Base-by-base conservation (phyloP, 805 yeast species). In the Cephaloascus albidus region DNA sequence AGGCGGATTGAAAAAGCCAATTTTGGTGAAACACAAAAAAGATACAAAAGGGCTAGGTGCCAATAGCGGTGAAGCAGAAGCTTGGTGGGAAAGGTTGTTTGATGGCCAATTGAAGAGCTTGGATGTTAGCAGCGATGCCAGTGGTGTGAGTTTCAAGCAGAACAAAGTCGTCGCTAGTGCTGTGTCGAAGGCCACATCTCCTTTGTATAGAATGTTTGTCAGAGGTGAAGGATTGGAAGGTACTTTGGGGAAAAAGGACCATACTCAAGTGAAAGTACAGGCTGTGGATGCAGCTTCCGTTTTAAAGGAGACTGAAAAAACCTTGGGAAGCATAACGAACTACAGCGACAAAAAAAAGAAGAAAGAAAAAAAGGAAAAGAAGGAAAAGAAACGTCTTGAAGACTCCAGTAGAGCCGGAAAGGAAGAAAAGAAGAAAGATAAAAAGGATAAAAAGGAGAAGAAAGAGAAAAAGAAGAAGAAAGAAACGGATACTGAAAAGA, bases 71-170 rank as follows among this genome's bases (percentile, higher is more conserved):
- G 93, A 86, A 47, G 74, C 80, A 14, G 95, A 85, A 46, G 82
- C 86, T 36, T 90, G 98, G 98, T 90, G 98, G 98, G 98, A 90
- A 48, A 72, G 85, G 46, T 68, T 90, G 35, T 93, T 93, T 63
- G 97, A 90, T 58, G 96, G 96, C 2, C 96, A 88, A 47, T 69
- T 90, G 46, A 85, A 86, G 53, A 74, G 77, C 6, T 57, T 93
- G 38, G 87, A 85, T 42, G 85, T 86, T 5, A 57, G 46, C 17
- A 44, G 54, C 2, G 43, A 36, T 3, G 54, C 52, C 3, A 64
- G 64, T 1, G 58, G 51, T 1, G 68, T 85, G 0, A 55, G 66
- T 6, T 80, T 85, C 49, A 65, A 65, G 19, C 84, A 76, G 45
- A 74, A 72, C 33, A 76, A 70, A 20, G 63, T 63, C 34, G 68